These are phyloP conservation scores for Breviolum minutum DNA, from an alignment of 73 alveolate species.

Conservation along the genomic window DNA sequence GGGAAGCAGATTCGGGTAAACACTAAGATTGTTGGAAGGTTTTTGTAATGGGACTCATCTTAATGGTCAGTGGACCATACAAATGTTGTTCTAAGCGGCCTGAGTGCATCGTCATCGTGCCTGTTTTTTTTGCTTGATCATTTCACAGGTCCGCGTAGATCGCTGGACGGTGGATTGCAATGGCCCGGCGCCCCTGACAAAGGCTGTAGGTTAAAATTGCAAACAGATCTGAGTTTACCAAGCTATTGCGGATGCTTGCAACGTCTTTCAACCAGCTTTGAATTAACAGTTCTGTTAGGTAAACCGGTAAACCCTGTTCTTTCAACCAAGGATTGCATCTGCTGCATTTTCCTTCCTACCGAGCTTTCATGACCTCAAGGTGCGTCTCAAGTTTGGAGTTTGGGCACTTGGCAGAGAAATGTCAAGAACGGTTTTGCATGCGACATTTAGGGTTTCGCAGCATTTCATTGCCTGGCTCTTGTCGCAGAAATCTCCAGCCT, in stretches of 20 bases:
- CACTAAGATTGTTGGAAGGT: neutral
- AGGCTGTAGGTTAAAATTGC: neutral
- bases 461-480: too few species aligned
- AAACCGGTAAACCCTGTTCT: too few species aligned
- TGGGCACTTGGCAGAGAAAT: neutral
- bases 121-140: neutral
- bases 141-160: slow-evolving; percentile 39
- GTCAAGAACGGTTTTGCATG: too few species aligned
- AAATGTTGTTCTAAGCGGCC: too few species aligned
- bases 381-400: neutral
- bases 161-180: slow-evolving; percentile 54
- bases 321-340: neutral
- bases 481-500: too few species aligned
- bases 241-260: neutral
- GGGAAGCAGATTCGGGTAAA: neutral
- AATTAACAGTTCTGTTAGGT: too few species aligned
- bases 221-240: neutral
- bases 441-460: too few species aligned
- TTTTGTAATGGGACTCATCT: too few species aligned
- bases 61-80: too few species aligned
- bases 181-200: slow-evolving; percentile 10
- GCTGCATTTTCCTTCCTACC: slow-evolving; percentile 20
- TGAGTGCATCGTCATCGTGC: neutral
- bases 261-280: neutral
- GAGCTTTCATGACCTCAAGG: neutral